Evolutionary conservation across 2,329 filamentous ascomycete genomes (phyloP).

Genomic region (Hypoxylon sp.): DNA sequence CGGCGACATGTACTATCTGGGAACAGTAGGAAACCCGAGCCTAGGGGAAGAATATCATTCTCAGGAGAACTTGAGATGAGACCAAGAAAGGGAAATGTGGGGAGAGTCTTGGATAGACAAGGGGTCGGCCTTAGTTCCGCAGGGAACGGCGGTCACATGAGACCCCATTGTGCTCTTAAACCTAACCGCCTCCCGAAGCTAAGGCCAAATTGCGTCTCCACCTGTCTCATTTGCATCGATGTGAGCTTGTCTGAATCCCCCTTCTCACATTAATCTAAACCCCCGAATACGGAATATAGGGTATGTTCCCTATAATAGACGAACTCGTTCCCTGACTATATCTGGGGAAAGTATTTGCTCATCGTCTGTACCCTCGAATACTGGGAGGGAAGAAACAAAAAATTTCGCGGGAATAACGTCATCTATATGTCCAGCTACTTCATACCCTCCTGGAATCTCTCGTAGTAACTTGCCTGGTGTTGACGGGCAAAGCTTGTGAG

Average conservation of each 20-base stretch:
- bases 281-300: neutral
- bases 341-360: neutral
- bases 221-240: neutral
- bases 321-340: neutral
- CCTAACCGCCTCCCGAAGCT: neutral
- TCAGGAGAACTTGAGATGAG: slow-evolving; percentile 7
- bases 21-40: neutral
- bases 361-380: neutral
- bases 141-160: slow-evolving; percentile 27
- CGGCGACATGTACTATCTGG: neutral
- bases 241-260: neutral
- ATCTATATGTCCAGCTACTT: neutral
- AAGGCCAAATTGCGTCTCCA: neutral
- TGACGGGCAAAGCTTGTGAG: neutral
- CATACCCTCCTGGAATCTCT: neutral
- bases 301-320: neutral
- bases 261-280: too few species aligned
- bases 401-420: neutral
- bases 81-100: slow-evolving; percentile 23
- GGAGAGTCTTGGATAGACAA: slow-evolving; percentile 17
- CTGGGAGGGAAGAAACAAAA: neutral
- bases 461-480: neutral
- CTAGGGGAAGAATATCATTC: slow-evolving; percentile 2
- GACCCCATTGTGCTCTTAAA: neutral
- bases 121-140: slow-evolving; percentile 30